Percentiles rank a stretch among this genome's conserved stretches.
These are phyloP conservation scores for Larix kaempferi DNA, from an alignment of 75 land plant genomes.

Conservation along the genomic window DNA sequence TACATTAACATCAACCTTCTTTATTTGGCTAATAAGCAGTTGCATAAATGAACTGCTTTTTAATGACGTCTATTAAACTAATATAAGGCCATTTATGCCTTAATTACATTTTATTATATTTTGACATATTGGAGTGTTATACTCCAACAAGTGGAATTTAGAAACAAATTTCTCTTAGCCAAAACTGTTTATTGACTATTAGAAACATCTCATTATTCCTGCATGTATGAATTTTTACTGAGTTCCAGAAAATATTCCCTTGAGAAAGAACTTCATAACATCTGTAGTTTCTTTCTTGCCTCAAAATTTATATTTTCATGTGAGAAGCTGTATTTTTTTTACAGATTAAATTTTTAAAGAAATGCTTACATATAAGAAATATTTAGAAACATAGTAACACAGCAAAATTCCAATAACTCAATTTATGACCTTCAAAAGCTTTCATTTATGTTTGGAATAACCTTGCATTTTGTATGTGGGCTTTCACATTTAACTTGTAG, in stretches of 20 bases:
- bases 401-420: not conserved
- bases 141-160: not conserved
- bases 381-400: not conserved
- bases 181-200: not conserved
- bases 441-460: no score
- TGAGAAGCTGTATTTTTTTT: not conserved
- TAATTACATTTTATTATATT: no score
- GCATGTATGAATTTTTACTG: not conserved
- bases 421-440: no score
- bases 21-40: no score
- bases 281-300: not conserved
- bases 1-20: no score
- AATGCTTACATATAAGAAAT: not conserved
- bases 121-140: no score
- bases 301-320: not conserved
- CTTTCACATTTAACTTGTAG: not conserved
- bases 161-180: not conserved
- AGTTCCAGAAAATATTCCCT: not conserved
- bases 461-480: no score
- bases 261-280: not conserved
- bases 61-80: no score
- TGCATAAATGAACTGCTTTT: no score
- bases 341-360: not conserved
- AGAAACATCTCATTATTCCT: not conserved
- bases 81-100: no score